Evolutionary conservation across 345 rosid species (phyloP).

Genomic region (Salix udensis): DNA sequence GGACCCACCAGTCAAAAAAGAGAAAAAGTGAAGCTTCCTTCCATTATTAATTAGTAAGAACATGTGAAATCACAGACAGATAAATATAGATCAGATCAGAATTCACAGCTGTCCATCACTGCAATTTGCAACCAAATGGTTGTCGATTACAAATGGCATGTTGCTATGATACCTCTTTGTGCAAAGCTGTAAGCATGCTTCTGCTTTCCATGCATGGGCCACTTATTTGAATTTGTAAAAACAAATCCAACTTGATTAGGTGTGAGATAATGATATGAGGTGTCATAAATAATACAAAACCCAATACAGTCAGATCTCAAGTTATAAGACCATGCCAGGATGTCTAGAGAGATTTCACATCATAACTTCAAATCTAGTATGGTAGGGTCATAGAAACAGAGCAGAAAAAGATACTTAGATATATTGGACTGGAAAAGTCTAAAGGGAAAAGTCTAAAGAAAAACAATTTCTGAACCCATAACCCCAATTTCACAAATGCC

Average conservation of each 20-base stretch:
- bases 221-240: not conserved
- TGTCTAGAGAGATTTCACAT: not conserved
- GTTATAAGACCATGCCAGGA: not conserved
- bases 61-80: not conserved
- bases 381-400: not conserved
- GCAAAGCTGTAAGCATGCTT: not conserved
- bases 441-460: not conserved
- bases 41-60: not conserved
- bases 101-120: slow-evolving; percentile 16
- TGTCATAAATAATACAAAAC: not conserved
- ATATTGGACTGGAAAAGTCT: not conserved
- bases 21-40: not conserved
- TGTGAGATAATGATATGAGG: too few relatives aligned
- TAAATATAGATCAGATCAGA: not conserved
- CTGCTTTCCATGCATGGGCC: not conserved
- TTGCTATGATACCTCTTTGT: not conserved
- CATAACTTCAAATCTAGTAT: not conserved
- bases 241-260: not conserved
- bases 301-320: not conserved
- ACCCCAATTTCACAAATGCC: not conserved
- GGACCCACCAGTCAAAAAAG: slow-evolving; percentile 2
- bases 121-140: slow-evolving; percentile 5
- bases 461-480: not conserved
- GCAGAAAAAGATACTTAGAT: not conserved
- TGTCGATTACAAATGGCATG: not conserved